Percentiles rank a stretch among this genome's conserved stretches.
Conservation (phyloP, 2,329 filamentous ascomycete genomes). For the Microdochium nivale region DNA sequence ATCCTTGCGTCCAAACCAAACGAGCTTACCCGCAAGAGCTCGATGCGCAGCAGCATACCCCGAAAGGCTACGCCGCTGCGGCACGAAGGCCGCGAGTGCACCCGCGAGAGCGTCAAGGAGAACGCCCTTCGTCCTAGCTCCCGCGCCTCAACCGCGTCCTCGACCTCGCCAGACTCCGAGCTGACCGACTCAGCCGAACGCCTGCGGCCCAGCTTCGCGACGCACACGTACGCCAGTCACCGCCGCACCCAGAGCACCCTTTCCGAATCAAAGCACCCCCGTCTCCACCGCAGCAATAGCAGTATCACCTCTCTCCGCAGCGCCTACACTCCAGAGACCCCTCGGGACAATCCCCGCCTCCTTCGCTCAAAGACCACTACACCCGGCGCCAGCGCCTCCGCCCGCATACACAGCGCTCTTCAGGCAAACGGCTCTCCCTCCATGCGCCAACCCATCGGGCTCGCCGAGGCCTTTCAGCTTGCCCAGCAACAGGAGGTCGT, state of each 20-base stretch:
- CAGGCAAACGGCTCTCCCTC: not conserved
- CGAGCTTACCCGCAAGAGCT: not conserved
- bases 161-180: not conserved
- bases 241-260: constrained; percentile 1
- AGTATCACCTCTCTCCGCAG: not conserved
- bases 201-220: not conserved
- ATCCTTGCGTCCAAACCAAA: not conserved
- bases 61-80: not conserved
- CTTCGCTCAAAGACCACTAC: not conserved
- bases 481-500: constrained; percentile 1
- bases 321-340: not conserved
- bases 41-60: not conserved
- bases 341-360: not conserved
- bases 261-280: not conserved
- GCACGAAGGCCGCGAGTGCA: not conserved
- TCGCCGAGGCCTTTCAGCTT: not conserved
- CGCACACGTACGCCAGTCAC: not conserved
- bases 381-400: not conserved
- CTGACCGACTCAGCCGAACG: not conserved
- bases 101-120: not conserved
- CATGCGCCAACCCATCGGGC: not conserved
- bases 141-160: not conserved
- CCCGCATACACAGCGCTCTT: not conserved
- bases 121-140: not conserved
- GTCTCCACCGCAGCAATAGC: not conserved